Conservation (phyloP, 495 filamentous ascomycete genomes). For the Evernia prunastri region DNA sequence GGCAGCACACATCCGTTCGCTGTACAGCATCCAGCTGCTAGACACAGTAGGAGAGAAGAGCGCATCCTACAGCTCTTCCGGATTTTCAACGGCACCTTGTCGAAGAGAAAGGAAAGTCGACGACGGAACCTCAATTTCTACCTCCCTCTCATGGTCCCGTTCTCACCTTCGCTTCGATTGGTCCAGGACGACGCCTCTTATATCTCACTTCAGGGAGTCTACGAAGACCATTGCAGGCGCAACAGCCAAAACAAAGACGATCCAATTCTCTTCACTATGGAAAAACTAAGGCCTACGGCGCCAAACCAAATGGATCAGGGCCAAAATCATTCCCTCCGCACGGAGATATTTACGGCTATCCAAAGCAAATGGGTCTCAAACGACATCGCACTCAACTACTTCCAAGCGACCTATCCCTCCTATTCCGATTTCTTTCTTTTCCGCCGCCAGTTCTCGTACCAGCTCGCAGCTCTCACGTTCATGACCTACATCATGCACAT, state of each 20-base stretch:
- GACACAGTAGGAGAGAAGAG: constrained; percentile 89
- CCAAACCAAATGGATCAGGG: constrained; percentile 45
- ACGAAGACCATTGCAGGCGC: constrained; percentile 88
- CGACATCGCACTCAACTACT: constrained; percentile 77
- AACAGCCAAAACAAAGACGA: constrained; percentile 87
- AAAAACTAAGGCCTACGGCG: constrained; percentile 69
- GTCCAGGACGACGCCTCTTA: constrained; percentile 93
- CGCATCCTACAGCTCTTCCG: constrained; percentile 95
- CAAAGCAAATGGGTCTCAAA: constrained; percentile 84
- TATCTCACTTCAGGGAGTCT: constrained; percentile 87
- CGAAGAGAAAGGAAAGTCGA: constrained; percentile 88
- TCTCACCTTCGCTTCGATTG: constrained; percentile 87
- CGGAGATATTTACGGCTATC: constrained; percentile 86
- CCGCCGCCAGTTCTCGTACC: constrained; percentile 90
- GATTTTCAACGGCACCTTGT: constrained; percentile 85
- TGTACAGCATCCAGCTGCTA: constrained; percentile 87
- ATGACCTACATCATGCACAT: constrained; percentile 99
- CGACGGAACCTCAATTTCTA: constrained; percentile 93
- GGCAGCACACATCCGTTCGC: constrained; percentile 92
- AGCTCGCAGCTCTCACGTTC: constrained; percentile 92
- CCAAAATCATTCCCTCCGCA: constrained; percentile 57
- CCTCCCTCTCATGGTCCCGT: constrained; percentile 85
- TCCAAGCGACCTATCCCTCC: constrained; percentile 79
- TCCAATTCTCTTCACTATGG: constrained; percentile 89
- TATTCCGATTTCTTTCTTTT: constrained; percentile 97